Base-by-base conservation (phyloP, 2,329 filamentous ascomycete species). In the Colletotrichum lentis region DNA sequence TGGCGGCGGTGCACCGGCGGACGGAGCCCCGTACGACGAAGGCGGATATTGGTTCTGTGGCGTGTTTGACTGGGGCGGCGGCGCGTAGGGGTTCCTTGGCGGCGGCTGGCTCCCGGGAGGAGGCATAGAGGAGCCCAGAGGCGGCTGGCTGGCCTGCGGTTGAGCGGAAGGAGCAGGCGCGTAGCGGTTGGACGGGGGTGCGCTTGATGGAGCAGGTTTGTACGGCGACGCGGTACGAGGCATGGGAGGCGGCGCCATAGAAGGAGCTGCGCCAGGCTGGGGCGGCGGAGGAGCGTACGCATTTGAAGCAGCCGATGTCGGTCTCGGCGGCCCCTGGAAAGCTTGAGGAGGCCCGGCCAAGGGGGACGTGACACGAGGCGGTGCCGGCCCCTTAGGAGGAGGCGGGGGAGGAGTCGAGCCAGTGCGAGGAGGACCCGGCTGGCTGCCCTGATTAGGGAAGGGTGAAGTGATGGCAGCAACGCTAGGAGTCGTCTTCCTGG, bases 191-290 rank as follows among this genome's bases (percentile, higher is more conserved):
- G 88, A 86, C 6, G 90, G 87, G n/a, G 92, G 89, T 5, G 88
- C 83, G 20, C 84, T 85, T 37, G 89, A 82, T 7, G 92, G 92
- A 62, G 94, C 91, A 44, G 91, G 88, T 74, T 94, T 93, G 79
- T 97, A 97, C 6, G 94, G 94, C 31, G 94, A 97, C 5, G 91
- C 86, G 35, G 91, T 93, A 71, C 93, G 89, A 59, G 93, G 85
- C 22, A 88, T 86, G 31, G 43, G 12, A 49, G 89, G 84, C 52
- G 86, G 86, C 60, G 78, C 73, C 67, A 74, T 70, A 2, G 79
- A 73, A 54, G 75, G 73, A 35, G 18, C 74, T 72, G 56, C 73
- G 54, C 31, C 76, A 69, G 47, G 73, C 70, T 69, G 74, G 12
- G 84, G 80, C 7, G 84, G 81, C 60, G 87, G 82, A 49, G 90